phyloP scores from a whole-genome alignment of 768 basidiomycete genomes.

The Leccinum uliginosum region DNA sequence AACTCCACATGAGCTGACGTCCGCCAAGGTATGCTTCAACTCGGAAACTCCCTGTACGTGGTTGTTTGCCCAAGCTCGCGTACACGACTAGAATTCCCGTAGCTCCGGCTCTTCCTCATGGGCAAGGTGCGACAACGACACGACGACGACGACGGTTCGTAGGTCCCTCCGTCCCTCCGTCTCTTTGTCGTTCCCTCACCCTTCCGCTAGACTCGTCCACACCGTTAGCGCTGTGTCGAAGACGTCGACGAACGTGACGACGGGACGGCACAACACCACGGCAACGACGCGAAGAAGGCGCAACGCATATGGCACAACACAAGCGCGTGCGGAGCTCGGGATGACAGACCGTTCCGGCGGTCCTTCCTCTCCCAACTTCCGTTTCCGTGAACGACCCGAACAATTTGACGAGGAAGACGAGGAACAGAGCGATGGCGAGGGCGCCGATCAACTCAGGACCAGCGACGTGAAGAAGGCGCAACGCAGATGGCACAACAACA shows the following conservation, averaged over 20 bases:
- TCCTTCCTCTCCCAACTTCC: conserved; percentile 52
- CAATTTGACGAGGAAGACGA: conserved; percentile 76
- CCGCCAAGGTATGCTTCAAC: conserved; percentile 59
- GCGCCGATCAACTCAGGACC: conserved; percentile 39
- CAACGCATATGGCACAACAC: too few species aligned
- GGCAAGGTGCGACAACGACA: too few species aligned
- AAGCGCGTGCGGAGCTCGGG: conserved; percentile 79
- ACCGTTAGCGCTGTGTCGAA: too few species aligned
- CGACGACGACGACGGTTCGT: too few species aligned
- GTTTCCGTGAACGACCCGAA: conserved; percentile 66
- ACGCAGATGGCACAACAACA: too few species aligned
- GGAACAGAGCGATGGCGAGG: conserved; percentile 59
- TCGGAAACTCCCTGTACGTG: conserved; percentile 61
- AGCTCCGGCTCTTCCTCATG: conserved; percentile 66
- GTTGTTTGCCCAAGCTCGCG: not conserved
- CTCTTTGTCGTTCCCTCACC: too few species aligned
- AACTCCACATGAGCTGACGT: not conserved
- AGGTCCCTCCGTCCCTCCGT: too few species aligned
- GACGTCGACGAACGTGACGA: too few species aligned
- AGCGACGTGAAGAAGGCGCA: too few species aligned
- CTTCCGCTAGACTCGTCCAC: too few species aligned
- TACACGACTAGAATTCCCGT: not conserved
- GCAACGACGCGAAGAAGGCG: too few species aligned
- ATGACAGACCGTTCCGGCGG: conserved; percentile 82
- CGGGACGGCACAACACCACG: too few species aligned